Conservation (phyloP, 2,329 filamentous ascomycete species). For the Metarhizium humberi region DNA sequence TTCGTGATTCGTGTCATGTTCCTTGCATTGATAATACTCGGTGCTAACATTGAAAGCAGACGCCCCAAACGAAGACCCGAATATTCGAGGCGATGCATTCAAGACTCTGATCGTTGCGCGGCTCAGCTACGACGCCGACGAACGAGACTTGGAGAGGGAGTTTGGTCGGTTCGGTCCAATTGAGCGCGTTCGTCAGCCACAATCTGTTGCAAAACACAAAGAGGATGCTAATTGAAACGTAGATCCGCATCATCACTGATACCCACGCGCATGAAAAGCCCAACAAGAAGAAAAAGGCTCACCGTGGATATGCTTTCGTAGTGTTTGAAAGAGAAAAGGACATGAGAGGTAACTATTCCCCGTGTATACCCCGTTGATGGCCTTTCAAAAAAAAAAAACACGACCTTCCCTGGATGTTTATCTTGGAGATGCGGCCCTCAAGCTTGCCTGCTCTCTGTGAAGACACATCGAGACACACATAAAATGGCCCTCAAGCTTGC, state of each 20-base stretch:
- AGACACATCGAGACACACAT: conserved; percentile 34
- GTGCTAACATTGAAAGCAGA: conserved; percentile 36
- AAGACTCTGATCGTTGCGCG: conserved; percentile 90
- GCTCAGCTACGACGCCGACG: conserved; percentile 79
- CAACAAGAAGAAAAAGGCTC: conserved; percentile 71
- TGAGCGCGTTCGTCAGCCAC: conserved; percentile 58
- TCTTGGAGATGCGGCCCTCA: conserved; percentile 31
- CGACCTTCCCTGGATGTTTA: conserved; percentile 11
- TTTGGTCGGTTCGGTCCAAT: conserved; percentile 92
- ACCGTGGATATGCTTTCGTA: conserved; percentile 91
- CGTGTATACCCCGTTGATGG: conserved; percentile 16
- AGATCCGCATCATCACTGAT: conserved; percentile 85
- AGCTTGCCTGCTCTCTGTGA: conserved; percentile 27
- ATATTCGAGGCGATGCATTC: conserved; percentile 87
- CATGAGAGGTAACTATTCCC: conserved; percentile 80
- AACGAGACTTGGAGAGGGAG: conserved; percentile 84
- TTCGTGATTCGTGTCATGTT: conserved; percentile 35
- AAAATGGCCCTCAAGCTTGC: conserved; percentile 48
- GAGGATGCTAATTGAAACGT: conserved; percentile 1
- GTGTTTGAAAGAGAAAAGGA: conserved; percentile 96
- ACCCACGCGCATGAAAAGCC: conserved; percentile 58
- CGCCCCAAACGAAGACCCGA: conserved; percentile 74
- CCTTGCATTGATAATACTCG: not conserved
- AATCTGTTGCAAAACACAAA: not conserved
- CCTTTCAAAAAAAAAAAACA: conserved; percentile 2